Percentiles rank a stretch among this genome's conserved stretches.
phyloP scores from a whole-genome alignment of 169 alveolate genomes.

The Plasmodium knowlesi region DNA sequence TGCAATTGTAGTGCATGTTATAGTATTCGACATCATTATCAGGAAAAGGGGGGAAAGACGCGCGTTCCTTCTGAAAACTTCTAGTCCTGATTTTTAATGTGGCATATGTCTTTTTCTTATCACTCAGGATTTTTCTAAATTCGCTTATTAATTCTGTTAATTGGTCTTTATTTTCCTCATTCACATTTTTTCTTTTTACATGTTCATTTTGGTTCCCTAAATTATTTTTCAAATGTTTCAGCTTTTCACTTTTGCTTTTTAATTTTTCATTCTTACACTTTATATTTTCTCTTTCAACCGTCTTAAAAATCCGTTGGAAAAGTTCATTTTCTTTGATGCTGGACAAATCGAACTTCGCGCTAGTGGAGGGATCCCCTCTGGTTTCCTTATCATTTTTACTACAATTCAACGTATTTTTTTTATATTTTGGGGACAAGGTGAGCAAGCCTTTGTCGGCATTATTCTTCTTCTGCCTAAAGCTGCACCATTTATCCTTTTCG shows the following conservation, averaged over 20 bases:
- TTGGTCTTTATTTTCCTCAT: slow-evolving; percentile 4
- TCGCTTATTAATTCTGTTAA: slow-evolving; percentile 3
- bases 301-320: slow-evolving; percentile 54
- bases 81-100: slow-evolving; percentile 9
- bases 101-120: slow-evolving; percentile 17
- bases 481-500: slow-evolving; percentile 6
- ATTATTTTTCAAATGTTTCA: not conserved
- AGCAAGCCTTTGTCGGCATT: not conserved
- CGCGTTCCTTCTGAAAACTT: not conserved
- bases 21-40: not conserved
- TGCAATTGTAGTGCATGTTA: not conserved
- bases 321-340: slow-evolving; percentile 27
- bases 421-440: not conserved
- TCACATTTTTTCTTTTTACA: slow-evolving; percentile 1
- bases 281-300: slow-evolving; percentile 34
- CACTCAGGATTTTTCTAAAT: slow-evolving; percentile 4
- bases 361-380: not conserved
- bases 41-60: not conserved
- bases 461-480: not conserved
- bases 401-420: not conserved
- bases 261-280: slow-evolving; percentile 40
- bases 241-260: slow-evolving; percentile 13
- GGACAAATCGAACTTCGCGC: not conserved
- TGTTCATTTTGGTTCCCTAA: not conserved
- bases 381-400: not conserved